Conservation (phyloP, 495 filamentous ascomycete species). For the Xylaria scruposa region DNA sequence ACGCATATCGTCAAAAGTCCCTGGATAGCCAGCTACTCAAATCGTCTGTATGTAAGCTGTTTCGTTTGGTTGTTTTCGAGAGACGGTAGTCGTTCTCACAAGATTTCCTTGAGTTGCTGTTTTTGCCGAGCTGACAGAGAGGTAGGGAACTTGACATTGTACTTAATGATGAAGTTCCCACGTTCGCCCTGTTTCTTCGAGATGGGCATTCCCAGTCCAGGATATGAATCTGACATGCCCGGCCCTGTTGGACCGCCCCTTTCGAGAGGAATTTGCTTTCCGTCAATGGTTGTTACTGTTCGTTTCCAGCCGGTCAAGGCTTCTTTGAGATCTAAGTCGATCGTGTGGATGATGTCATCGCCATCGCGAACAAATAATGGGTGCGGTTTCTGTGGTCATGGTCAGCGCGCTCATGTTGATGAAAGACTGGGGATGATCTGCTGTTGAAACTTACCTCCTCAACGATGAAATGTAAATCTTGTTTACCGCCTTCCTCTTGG, state of each 20-base stretch:
- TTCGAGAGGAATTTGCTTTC: constrained; percentile 76
- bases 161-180: constrained; percentile 86
- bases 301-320: constrained; percentile 94
- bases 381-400: constrained; percentile 73
- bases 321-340: constrained; percentile 91
- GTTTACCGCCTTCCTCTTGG: constrained; percentile 95
- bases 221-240: constrained; percentile 79
- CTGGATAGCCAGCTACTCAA: not conserved
- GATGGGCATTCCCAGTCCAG: constrained; percentile 86
- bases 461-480: constrained; percentile 93
- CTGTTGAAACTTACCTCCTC: constrained; percentile 74
- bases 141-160: constrained; percentile 89
- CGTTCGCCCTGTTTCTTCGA: constrained; percentile 80
- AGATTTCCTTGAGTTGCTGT: constrained; percentile 74
- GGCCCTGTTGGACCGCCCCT: constrained; percentile 85
- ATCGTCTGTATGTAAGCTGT: not conserved
- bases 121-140: constrained; percentile 78
- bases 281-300: constrained; percentile 92
- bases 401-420: constrained; percentile 27
- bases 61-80: not conserved
- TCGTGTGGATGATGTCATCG: constrained; percentile 77
- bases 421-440: not conserved
- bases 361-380: constrained; percentile 81
- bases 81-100: constrained; percentile 47
- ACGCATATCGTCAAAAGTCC: constrained; percentile 3